Evolutionary conservation across 306 rosid species (phyloP).

Genomic region (Cercis canadensis): DNA sequence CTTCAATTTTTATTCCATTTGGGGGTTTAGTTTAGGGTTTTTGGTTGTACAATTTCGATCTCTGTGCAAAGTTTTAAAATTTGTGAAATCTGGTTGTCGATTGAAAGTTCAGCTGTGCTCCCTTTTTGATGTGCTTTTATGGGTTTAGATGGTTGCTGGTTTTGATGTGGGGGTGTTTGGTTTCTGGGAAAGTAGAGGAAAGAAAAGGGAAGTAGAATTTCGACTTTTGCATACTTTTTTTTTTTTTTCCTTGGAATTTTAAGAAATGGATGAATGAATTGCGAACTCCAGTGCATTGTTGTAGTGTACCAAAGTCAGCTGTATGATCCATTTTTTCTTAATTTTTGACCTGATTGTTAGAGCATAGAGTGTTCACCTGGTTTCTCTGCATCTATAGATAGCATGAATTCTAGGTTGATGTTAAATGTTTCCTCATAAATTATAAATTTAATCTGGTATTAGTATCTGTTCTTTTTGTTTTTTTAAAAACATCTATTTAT

Average conservation of each 20-base stretch:
- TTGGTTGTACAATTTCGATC: slow-evolving; percentile 33
- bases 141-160: slow-evolving; percentile 6
- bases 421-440: too few relatives aligned
- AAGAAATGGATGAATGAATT: slow-evolving; percentile 9
- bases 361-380: not conserved
- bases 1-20: slow-evolving; percentile 15
- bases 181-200: slow-evolving; percentile 18
- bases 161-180: slow-evolving; percentile 35
- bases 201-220: slow-evolving; percentile 17
- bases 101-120: not conserved
- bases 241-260: slow-evolving; percentile 8
- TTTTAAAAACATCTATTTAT: not conserved
- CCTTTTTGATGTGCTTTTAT: not conserved
- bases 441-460: not conserved
- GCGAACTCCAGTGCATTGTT: slow-evolving; percentile 7
- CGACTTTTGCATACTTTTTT: not conserved
- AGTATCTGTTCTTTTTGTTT: not conserved
- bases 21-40: slow-evolving; percentile 16
- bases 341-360: not conserved
- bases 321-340: not conserved
- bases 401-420: too few relatives aligned
- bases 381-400: too few relatives aligned
- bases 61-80: slow-evolving; percentile 29
- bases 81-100: slow-evolving; percentile 31
- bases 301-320: too few relatives aligned